These are phyloP conservation scores for Drechslerella dactyloides DNA, from an alignment of 2,329 filamentous ascomycete genomes.

Conservation along the genomic window DNA sequence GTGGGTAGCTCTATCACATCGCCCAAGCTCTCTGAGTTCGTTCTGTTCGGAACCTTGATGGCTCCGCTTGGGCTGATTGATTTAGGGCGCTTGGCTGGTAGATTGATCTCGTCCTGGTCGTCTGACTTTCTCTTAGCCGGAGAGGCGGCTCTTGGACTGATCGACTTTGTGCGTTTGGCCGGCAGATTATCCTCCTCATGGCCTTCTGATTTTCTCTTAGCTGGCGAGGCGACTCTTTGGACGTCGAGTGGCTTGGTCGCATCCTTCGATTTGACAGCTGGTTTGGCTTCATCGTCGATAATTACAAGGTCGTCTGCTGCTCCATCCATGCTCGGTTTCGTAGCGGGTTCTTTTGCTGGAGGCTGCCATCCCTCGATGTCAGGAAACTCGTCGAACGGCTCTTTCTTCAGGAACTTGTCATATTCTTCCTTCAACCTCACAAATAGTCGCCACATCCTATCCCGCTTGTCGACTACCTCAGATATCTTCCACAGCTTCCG, in stretches of 20 bases:
- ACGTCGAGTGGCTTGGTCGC: background rate
- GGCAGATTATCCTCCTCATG: conserved; percentile 20
- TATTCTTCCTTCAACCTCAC: conserved; percentile 33
- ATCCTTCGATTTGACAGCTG: conserved; percentile 2
- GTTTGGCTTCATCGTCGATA: background rate
- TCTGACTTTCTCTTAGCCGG: conserved; percentile 23
- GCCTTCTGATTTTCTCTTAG: conserved; percentile 29
- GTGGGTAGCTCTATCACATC: background rate
- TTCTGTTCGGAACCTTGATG: conserved; percentile 10
- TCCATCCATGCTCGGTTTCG: background rate
- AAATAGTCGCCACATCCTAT: conserved; percentile 34
- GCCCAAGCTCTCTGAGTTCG: conserved; percentile 16
- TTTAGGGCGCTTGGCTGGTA: conserved; percentile 23
- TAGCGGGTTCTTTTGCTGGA: too few species aligned
- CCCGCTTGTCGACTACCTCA: conserved; percentile 26
- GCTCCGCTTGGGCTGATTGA: conserved; percentile 18
- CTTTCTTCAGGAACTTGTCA: conserved; percentile 25
- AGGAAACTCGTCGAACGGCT: conserved; percentile 26
- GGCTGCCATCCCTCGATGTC: conserved; percentile 11
- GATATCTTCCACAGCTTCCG: conserved; percentile 36
- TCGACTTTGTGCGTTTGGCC: conserved; percentile 31
- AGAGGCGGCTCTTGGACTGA: conserved; percentile 3
- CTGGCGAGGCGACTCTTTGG: conserved; percentile 15
- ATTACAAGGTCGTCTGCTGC: conserved; percentile 2
- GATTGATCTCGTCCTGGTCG: conserved; percentile 14